These are phyloP conservation scores for Coniochaeta prunicola DNA, from an alignment of 2,329 filamentous ascomycete species.

Conservation along the genomic window DNA sequence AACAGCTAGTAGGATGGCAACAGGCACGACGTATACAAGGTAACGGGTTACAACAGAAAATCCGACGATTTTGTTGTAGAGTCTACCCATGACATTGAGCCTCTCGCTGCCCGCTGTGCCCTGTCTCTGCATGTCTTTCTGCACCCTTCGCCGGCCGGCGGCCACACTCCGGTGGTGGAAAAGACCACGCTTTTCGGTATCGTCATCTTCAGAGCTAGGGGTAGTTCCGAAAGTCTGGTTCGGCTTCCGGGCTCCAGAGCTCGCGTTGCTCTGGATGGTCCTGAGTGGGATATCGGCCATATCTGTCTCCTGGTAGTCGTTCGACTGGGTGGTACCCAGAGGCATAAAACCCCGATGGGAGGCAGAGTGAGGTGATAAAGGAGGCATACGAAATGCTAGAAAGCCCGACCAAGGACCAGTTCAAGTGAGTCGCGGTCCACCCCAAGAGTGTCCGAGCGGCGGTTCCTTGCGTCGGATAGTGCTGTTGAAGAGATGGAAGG, in stretches of 20 bases:
- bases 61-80: conserved; percentile 58
- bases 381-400: background rate
- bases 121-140: conserved; percentile 32
- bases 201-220: conserved; percentile 18
- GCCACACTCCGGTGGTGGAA: conserved; percentile 21
- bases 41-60: conserved; percentile 60
- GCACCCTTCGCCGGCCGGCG: conserved; percentile 42
- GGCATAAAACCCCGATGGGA: conserved; percentile 37
- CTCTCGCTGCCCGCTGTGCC: conserved; percentile 40
- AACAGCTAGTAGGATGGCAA: conserved; percentile 53
- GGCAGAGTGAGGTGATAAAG: conserved; percentile 24
- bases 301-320: conserved; percentile 25
- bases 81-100: conserved; percentile 57
- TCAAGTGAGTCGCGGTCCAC: background rate
- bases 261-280: conserved; percentile 46
- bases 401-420: background rate
- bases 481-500: background rate
- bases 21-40: conserved; percentile 59
- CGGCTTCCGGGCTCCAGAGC: conserved; percentile 35
- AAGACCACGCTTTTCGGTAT: conserved; percentile 42
- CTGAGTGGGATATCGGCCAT: conserved; percentile 52
- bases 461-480: background rate
- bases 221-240: conserved; percentile 19
- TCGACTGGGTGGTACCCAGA: conserved; percentile 24
- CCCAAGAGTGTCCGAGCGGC: background rate